These are phyloP conservation scores for Xylaria sp. DNA, from an alignment of 2,329 filamentous ascomycete genomes.

Conservation along the genomic window DNA sequence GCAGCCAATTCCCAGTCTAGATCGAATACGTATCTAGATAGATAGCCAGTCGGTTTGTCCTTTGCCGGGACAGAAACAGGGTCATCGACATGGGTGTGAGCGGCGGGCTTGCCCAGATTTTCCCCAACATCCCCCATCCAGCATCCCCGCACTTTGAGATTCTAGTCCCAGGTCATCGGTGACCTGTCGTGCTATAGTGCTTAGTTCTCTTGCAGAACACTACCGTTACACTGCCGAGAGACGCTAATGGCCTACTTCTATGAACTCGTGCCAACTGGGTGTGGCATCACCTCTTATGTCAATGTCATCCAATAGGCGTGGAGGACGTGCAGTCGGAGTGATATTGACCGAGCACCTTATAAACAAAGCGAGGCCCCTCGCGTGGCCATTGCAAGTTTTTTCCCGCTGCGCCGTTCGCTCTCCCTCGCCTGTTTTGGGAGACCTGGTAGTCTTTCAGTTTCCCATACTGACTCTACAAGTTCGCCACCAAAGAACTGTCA, in stretches of 20 bases:
- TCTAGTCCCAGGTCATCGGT: conserved; percentile 19
- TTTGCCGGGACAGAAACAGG: conserved; percentile 1
- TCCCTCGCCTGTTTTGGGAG: background rate
- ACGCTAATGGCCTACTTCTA: conserved; percentile 8
- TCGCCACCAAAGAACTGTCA: background rate
- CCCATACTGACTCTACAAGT: background rate
- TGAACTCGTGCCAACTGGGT: conserved; percentile 1
- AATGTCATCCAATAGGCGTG: conserved; percentile 8
- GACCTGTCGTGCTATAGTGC: background rate
- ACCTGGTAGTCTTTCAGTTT: background rate
- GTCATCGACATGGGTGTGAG: background rate
- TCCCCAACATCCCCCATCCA: conserved; percentile 32
- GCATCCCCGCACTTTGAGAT: conserved; percentile 25
- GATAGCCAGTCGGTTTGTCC: background rate
- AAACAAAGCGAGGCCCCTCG: conserved; percentile 20
- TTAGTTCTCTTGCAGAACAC: background rate
- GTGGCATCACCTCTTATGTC: conserved; percentile 12
- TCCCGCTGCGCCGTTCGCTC: background rate
- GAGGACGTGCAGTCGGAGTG: conserved; percentile 15
- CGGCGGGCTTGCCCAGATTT: conserved; percentile 7
- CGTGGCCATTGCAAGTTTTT: conserved; percentile 15
- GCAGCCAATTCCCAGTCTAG: conserved; percentile 2
- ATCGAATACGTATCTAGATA: background rate
- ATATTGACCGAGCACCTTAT: conserved; percentile 31
- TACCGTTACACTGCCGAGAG: conserved; percentile 7